phyloP scores from a whole-genome alignment of 495 filamentous ascomycete genomes.

The Tuber indicum region DNA sequence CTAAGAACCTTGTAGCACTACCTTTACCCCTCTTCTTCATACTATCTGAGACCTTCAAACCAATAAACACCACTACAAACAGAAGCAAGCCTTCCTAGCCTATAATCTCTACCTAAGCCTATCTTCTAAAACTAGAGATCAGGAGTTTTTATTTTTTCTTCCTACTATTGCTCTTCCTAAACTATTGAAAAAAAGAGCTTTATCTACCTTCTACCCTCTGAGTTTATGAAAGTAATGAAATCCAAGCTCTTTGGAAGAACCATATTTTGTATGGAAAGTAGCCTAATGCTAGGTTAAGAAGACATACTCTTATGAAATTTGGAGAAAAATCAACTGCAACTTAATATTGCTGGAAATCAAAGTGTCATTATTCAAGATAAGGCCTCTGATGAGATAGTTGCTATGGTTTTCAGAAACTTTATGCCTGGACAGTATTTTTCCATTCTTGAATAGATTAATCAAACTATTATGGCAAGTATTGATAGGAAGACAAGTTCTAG shows the following conservation, averaged over 20 bases:
- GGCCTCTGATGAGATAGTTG: background rate
- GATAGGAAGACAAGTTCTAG: too few species aligned
- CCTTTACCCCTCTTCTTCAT: too few species aligned
- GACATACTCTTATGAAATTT: conserved; percentile 5
- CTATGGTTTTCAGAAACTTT: background rate
- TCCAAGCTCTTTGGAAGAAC: background rate
- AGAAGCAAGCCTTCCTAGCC: too few species aligned
- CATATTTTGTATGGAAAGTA: background rate
- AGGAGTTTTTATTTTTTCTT: too few species aligned
- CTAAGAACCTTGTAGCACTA: too few species aligned
- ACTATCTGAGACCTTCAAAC: too few species aligned
- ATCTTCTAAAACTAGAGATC: too few species aligned
- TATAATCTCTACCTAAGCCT: too few species aligned
- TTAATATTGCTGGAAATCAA: conserved; percentile 1
- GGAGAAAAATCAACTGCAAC: background rate
- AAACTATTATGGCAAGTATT: conserved; percentile 6
- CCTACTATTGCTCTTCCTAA: too few species aligned
- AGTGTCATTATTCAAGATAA: background rate
- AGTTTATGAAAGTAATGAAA: conserved; percentile 5
- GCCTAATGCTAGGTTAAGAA: background rate
- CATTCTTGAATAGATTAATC: background rate
- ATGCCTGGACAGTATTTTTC: background rate
- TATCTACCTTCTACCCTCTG: conserved; percentile 1
- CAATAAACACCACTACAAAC: too few species aligned
- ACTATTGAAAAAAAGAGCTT: too few species aligned